Conservation (phyloP, 768 basidiomycete genomes). For the Leccinum rimulosum region DNA sequence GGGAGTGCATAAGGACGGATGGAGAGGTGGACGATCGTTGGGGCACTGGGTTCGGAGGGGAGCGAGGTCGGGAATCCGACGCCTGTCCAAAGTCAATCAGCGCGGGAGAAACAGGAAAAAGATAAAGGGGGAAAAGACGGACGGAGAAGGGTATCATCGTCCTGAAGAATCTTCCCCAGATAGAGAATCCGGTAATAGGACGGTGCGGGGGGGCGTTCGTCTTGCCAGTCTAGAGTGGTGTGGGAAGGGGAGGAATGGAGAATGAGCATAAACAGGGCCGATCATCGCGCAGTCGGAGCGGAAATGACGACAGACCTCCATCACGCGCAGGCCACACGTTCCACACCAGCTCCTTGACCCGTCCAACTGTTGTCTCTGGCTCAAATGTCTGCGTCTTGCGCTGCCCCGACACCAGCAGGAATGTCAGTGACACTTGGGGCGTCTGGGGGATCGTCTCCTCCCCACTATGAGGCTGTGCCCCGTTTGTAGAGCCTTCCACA, state of each 20-base stretch:
- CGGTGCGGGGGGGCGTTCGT: conserved; percentile 74
- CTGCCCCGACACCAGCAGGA: conserved; percentile 68
- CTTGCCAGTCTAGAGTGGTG: conserved; percentile 61
- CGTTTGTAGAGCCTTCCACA: neutral
- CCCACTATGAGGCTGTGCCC: conserved; percentile 1
- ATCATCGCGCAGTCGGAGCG: conserved; percentile 12
- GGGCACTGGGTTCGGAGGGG: conserved; percentile 28
- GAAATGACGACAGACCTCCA: conserved; percentile 41
- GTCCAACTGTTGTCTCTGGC: conserved; percentile 68
- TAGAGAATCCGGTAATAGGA: conserved; percentile 74
- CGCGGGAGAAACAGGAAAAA: neutral
- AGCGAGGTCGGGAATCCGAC: conserved; percentile 32
- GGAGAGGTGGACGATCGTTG: conserved; percentile 74
- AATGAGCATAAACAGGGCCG: conserved; percentile 8
- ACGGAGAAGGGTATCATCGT: conserved; percentile 76
- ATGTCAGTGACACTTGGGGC: conserved; percentile 64
- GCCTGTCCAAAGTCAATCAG: conserved; percentile 18
- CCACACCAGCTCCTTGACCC: conserved; percentile 84
- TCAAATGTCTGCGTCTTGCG: conserved; percentile 73
- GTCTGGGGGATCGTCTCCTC: conserved; percentile 47
- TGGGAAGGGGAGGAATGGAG: neutral
- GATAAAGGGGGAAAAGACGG: conserved; percentile 23
- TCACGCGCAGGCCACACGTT: conserved; percentile 64
- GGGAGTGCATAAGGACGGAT: conserved; percentile 58
- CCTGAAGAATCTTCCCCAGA: conserved; percentile 78